A percentile compares a stretch with the other conserved stretches of the same genome.
Conservation (phyloP, 2,329 filamentous ascomycete genomes). For the Ascomycota sp. region DNA sequence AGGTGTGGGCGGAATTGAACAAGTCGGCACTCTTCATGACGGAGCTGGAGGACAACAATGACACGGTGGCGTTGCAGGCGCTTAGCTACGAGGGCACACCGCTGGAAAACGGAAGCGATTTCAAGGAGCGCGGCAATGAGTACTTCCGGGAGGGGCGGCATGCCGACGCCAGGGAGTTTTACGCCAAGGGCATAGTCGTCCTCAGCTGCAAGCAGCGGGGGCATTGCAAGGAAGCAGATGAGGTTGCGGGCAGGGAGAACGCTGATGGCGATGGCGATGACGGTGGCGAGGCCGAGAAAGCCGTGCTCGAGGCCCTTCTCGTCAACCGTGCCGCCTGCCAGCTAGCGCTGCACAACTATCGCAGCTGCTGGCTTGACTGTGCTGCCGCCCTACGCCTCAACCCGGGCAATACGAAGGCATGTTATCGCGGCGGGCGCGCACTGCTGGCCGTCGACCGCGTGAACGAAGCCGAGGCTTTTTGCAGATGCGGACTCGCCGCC, state of each 20-base stretch:
- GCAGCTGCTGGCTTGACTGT: slow-evolving; percentile 71
- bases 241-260: slow-evolving; percentile 13
- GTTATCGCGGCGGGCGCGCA: slow-evolving; percentile 65
- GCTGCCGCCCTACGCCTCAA: slow-evolving; percentile 62
- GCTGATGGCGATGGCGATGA: slow-evolving; percentile 27
- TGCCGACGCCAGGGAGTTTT: slow-evolving; percentile 77
- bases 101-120: slow-evolving; percentile 61
- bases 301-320: slow-evolving; percentile 56
- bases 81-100: slow-evolving; percentile 85
- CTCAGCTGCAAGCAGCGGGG: slow-evolving; percentile 42
- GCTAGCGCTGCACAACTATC: slow-evolving; percentile 73
- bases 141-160: slow-evolving; percentile 54
- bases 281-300: slow-evolving; percentile 34
- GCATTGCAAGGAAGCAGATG: slow-evolving; percentile 17
- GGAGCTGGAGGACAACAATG: slow-evolving; percentile 64
- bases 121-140: slow-evolving; percentile 87
- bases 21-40: slow-evolving; percentile 86
- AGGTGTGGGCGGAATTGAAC: slow-evolving; percentile 36
- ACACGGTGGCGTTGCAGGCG: slow-evolving; percentile 72
- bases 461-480: slow-evolving; percentile 62
- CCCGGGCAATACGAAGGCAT: slow-evolving; percentile 67
- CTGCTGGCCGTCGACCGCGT: slow-evolving; percentile 62
- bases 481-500: slow-evolving; percentile 49
- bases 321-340: slow-evolving; percentile 83
- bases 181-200: slow-evolving; percentile 64